Evolutionary conservation across 139 green algal species (phyloP).

Genomic region (Tetraselmis striata): DNA sequence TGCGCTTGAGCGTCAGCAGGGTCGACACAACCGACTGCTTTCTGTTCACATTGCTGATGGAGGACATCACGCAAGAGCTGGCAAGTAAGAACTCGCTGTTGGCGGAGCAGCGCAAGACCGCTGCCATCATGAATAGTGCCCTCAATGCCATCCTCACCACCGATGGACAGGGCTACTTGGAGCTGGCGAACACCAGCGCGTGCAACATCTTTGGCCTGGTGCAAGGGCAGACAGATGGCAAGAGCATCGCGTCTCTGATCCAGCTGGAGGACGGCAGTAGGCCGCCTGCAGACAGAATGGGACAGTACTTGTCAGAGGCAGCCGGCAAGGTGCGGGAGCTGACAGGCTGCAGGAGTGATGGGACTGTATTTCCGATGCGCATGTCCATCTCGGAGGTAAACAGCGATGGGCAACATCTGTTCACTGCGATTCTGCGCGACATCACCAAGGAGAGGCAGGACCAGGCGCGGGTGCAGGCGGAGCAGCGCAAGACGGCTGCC

Average conservation of each 20-base stretch:
- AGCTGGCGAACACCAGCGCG: background rate
- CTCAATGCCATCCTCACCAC: background rate
- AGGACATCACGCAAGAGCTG: background rate
- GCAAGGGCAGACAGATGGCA: background rate
- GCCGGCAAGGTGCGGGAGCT: background rate
- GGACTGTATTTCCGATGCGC: background rate
- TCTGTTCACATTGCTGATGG: background rate
- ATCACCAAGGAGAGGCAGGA: background rate
- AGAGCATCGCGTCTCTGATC: background rate
- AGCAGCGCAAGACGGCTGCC: background rate
- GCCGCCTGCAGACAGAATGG: background rate
- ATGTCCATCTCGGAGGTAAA: background rate
- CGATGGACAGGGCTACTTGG: background rate
- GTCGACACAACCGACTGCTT: background rate
- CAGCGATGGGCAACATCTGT: background rate
- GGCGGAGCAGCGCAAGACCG: background rate
- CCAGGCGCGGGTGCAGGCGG: background rate
- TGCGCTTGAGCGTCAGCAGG: background rate
- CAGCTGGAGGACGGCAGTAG: background rate
- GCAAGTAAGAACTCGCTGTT: background rate
- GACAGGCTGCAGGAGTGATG: background rate
- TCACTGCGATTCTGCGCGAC: background rate
- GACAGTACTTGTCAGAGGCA: background rate
- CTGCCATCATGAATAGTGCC: background rate
- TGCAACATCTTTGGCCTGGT: background rate